Evolutionary conservation across 768 basidiomycete genomes (phyloP), one percentile per base, ranked within the genome.

Genomic region (Leccinum incarnatum): DNA sequence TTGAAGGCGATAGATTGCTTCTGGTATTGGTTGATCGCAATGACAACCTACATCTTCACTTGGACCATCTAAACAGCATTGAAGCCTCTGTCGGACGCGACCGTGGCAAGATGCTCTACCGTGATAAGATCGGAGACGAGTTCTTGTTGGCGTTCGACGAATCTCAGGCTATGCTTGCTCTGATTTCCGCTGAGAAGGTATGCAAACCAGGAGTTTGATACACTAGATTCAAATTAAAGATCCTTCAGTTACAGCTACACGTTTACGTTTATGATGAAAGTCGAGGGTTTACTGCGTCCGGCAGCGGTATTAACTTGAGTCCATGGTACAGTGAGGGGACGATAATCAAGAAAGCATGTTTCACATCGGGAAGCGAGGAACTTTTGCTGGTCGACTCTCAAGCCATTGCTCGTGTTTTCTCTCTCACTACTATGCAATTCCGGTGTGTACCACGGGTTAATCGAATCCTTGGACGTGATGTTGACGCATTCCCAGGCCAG

Each of bases 91-190:
- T 83, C 8, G 56, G 62, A 6, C 63, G 65, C 19, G 67, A 69
- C 8, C 55, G 57, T 8, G 70, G 75, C 47, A 78, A 77, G 56
- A 50, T 55, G 7, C 63, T 85, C 15, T 71, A 76, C 58, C 75
- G 74, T 12, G 77, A 79, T 51, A 83, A 80, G 61, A 74, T 83
- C 21, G 83, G 81, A 0, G 70, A 78, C 23, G 71, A 78, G 10
- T 72, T 76, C 50, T 45, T 81, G 11, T 55, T 85, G 14, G 75
- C 84, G 0, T 84, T 78, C 55, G 83, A 86, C 53, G 84, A 86
- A 63, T 69, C 73, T 4, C 79, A 76, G 59, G 74, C 79, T 3
- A 76, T 81, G 69, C 70, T 86, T 40, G 75, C 77, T 5, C 51
- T 85, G 7, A 76, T 81, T 58, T 72, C 76, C 7, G 66, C 75